A percentile compares a stretch with the other conserved stretches of the same genome.
phyloP scores from a whole-genome alignment of 768 basidiomycete genomes.

The Termitomyces sp. region DNA sequence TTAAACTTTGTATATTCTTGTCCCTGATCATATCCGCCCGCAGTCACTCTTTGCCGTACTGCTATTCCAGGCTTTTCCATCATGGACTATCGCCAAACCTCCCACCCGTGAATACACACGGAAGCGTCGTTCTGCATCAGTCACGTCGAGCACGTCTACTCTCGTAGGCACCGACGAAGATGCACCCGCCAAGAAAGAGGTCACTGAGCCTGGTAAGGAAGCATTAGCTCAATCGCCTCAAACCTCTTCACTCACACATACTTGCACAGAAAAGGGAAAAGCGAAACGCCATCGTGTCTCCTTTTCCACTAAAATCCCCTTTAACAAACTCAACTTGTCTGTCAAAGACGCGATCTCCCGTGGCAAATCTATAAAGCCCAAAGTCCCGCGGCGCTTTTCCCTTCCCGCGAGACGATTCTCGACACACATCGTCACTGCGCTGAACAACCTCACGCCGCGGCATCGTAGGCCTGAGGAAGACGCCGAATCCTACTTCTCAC shows the following conservation, averaged over 20 bases:
- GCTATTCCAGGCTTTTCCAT: background rate
- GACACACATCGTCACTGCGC: background rate
- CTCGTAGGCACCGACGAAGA: background rate
- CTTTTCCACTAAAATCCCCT: background rate
- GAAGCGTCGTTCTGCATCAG: background rate
- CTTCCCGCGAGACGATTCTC: background rate
- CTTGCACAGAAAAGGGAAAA: background rate
- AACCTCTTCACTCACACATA: background rate
- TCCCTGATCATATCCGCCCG: conserved; percentile 1
- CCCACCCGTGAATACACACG: background rate
- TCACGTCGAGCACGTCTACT: background rate
- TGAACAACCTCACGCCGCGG: background rate
- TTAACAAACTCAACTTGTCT: background rate
- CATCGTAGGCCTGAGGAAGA: background rate
- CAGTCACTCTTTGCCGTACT: conserved; percentile 2
- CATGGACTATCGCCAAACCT: background rate
- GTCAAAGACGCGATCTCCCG: background rate
- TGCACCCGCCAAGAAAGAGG: background rate
- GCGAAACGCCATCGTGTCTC: background rate
- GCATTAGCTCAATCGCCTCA: too few species aligned
- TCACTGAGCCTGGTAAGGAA: background rate
- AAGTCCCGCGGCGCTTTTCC: background rate
- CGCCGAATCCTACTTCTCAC: background rate
- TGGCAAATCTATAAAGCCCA: background rate
- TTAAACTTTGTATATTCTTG: background rate